Percentiles rank a stretch among this genome's conserved stretches.
Evolutionary conservation across 331 rosid species (phyloP).

Genomic region (Quercus phellos): DNA sequence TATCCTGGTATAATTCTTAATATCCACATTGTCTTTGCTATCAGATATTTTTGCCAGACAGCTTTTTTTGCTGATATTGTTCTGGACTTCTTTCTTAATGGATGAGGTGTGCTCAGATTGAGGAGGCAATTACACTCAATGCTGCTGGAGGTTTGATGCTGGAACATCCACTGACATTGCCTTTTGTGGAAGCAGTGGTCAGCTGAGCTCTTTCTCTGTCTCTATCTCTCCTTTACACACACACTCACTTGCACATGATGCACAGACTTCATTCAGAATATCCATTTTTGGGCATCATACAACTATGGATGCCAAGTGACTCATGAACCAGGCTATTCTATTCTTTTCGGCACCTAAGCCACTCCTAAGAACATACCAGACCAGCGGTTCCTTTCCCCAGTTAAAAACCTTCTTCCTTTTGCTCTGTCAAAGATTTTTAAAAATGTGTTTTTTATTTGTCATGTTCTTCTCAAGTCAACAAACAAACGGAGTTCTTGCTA

Average conservation of each 20-base stretch:
- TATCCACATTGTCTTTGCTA: constrained; percentile 26
- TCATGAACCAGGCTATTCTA: neutral
- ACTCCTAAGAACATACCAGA: neutral
- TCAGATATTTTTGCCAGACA: constrained; percentile 13
- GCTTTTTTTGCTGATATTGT: constrained; percentile 25
- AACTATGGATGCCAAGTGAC: neutral
- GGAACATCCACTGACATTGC: constrained; percentile 82
- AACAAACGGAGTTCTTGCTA: neutral
- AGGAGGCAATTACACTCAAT: constrained; percentile 65
- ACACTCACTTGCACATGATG: constrained; percentile 5
- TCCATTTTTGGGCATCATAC: neutral
- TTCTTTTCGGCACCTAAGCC: neutral
- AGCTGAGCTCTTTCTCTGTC: constrained; percentile 21
- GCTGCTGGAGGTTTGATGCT: constrained; percentile 94
- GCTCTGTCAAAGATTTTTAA: neutral
- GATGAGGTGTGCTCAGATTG: constrained; percentile 63
- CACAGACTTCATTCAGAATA: neutral
- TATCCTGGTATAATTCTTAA: constrained; percentile 49
- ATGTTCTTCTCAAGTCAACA: neutral
- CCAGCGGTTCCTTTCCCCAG: neutral
- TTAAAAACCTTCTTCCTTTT: neutral
- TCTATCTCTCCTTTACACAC: constrained; percentile 10
- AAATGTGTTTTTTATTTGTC: neutral
- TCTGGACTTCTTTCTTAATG: constrained; percentile 43
- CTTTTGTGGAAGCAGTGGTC: constrained; percentile 89